Conservation (phyloP, 129 eudicot genomes). For the carrot (Daucus carota) region DNA sequence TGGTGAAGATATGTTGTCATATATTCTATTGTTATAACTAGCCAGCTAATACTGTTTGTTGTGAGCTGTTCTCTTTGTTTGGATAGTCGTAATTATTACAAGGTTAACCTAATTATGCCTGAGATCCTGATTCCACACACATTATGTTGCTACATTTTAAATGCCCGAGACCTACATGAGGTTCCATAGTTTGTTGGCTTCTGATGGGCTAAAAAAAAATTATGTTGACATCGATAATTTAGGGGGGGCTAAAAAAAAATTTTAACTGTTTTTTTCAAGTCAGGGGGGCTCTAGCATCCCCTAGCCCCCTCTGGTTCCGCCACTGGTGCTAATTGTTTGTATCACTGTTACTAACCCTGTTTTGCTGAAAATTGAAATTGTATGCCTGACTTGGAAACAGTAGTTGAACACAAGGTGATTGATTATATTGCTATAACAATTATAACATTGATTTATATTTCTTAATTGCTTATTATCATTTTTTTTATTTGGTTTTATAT, state of each 20-base stretch:
- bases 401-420: too few species aligned
- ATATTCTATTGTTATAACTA: not conserved
- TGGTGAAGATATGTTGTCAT: not conserved
- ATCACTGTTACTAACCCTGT: not conserved
- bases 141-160: not conserved
- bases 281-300: too few species aligned
- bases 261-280: too few species aligned
- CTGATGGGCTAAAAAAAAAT: too few species aligned
- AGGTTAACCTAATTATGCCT: not conserved
- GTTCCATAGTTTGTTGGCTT: not conserved
- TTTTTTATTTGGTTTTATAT: too few species aligned
- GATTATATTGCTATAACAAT: too few species aligned
- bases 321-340: too few species aligned
- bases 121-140: not conserved
- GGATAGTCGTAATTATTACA: not conserved
- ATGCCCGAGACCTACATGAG: not conserved
- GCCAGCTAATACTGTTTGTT: not conserved
- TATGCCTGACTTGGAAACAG: not conserved
- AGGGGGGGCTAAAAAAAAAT: too few species aligned
- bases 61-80: not conserved
- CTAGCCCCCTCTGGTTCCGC: too few species aligned
- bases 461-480: too few species aligned
- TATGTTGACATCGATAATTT: too few species aligned
- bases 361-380: not conserved
- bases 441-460: too few species aligned